Evolutionary conservation across 208 protist genomes (phyloP), one percentile per base, ranked within the genome.

Genomic region (Borovskyia barvae): DNA sequence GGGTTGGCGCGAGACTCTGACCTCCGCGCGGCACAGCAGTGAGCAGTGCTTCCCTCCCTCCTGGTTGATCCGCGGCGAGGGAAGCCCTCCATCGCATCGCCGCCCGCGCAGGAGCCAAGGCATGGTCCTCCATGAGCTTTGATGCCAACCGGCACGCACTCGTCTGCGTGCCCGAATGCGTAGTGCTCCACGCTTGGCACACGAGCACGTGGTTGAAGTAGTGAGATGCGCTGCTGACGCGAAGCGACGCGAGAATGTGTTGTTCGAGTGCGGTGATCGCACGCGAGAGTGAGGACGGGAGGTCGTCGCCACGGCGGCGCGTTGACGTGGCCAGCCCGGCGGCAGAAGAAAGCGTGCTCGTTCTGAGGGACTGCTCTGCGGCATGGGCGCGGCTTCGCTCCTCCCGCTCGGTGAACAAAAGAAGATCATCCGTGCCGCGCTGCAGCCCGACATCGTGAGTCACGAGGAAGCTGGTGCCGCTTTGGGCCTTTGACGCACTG

Each of bases 401-500:
- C 30, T 72, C 59, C 6, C 11, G 28, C 1, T 17, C 36, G 1
- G 29, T 20, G 19, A 66, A 49, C 9, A 55, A 55, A 12, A 48
- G 20, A 6, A 63, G 32, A 5, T 50, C 1, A 2, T 32, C 30
- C 25, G 62, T 20, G 39, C 20, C 37, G 2, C 30, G 35, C 19
- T 47, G 36, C 29, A 25, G 19, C 2, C 32, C 3, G 12, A 63
- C 12, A 20, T 63, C 47, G 48, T 63, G 63, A n/a, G 19, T 49
- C 25, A 63, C 39, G 8, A 56, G 8, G 40, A 56, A 64, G 19
- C 58, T 17, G 12, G 66, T 49, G 1, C 68, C 68, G 0, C 22
- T 12, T 40, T 80, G 74, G 8, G 68, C 67, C 11, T 12, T 8
- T 6, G 11, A 24, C 8, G 63, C 74, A 40, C 66, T 64, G 29